Evolutionary conservation across 148 eudicot genomes (phyloP), one percentile per base, ranked within the genome.

Genomic region (Diospyros kaki): DNA sequence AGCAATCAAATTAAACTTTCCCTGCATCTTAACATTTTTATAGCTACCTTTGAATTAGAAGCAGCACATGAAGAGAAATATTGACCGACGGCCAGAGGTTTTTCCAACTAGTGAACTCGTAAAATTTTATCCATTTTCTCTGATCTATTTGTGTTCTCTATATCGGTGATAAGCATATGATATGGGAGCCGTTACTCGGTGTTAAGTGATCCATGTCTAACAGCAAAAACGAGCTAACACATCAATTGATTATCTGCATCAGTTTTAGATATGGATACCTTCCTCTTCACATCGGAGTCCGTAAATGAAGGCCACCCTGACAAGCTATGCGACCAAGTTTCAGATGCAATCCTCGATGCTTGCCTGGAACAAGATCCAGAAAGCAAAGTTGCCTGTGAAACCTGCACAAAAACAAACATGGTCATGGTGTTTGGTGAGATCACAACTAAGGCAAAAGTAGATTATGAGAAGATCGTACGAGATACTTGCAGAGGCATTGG

Each of bases 301-400:
- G 87, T 84, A 74, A 84, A 84, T 58, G 87, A 81, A 73, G 87
- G 87, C 12, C 87, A 81, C 64, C 87, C 87, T 8, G 87, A 84
- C 83, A 84, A 84, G 74, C 83, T 84, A 15, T 84, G 87, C 41
- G 87, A 84, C 62, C 87, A 84, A 77, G 83, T 84, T 68, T 84
- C 87, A 4, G 87, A 84, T 66, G 84, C 87, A 64, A 84, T 84
- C 72, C 81, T 84, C 58, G 87, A 84, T 67, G 87, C 87, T 73
- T 84, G 87, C 78, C 76, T 84, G 15, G 87, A 79, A 64, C 87
- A 84, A 68, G 87, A 84, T 45, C 84, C 81, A 1, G 85, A 84
- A 38, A 84, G 87, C 83, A 84, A 84, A 72, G 87, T 84, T 10
- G 87, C 87, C 4, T 84, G 87, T 55, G 87, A 84, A 62, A 81